phyloP scores from a whole-genome alignment of 108 stramenopile genomes.

The Cafeteria roenbergensis region DNA sequence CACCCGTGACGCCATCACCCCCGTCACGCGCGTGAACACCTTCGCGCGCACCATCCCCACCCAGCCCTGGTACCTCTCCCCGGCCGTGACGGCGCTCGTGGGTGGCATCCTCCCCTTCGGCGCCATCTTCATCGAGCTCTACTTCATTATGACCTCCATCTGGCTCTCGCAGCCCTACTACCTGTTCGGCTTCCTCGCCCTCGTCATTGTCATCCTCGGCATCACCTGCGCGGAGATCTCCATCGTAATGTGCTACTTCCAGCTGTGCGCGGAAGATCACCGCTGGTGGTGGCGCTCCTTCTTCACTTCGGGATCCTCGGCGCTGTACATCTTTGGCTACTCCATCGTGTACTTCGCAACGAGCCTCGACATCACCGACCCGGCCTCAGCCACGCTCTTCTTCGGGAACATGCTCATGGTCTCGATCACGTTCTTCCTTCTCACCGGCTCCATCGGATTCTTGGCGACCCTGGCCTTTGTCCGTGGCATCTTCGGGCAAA shows the following conservation, averaged over 20 bases:
- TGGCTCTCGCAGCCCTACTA: constrained; percentile 98
- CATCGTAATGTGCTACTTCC: constrained; percentile 91
- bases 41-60: constrained; percentile 82
- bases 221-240: constrained; percentile 86
- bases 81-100: constrained; percentile 57
- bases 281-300: constrained; percentile 99
- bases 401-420: constrained; percentile 93
- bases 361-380: constrained; percentile 62
- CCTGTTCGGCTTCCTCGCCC: constrained; percentile 93
- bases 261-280: constrained; percentile 95
- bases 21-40: constrained; percentile 66
- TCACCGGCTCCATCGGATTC: constrained; percentile 89
- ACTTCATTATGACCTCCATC: constrained; percentile 92
- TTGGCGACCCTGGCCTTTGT: constrained; percentile 77
- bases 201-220: constrained; percentile 74
- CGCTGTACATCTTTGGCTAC: constrained; percentile 84
- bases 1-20: constrained; percentile 33
- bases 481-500: constrained; percentile 72
- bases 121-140: constrained; percentile 93
- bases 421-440: constrained; percentile 67
- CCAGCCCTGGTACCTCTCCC: constrained; percentile 60
- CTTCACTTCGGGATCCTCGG: constrained; percentile 75
- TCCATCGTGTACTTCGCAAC: constrained; percentile 83
- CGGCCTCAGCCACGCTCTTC: constrained; percentile 84
- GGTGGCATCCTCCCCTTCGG: constrained; percentile 95